Conservation (phyloP, 106 monocot genomes). For the Narthecium ossifragum region DNA sequence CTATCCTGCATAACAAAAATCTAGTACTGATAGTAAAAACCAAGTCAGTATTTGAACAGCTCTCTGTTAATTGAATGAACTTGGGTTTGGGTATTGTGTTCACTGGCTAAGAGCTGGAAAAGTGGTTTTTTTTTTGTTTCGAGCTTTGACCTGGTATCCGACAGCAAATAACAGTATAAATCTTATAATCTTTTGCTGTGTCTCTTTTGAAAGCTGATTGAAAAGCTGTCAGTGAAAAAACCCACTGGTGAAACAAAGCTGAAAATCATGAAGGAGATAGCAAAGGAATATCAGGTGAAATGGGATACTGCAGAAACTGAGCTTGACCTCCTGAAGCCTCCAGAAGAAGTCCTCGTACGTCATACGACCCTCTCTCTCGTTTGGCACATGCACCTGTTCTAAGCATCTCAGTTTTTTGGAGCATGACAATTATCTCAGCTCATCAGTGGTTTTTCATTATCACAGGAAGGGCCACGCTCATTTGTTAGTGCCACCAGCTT, state of each 20-base stretch:
- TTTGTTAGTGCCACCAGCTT: slow-evolving; percentile 57
- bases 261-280: slow-evolving; percentile 91
- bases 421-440: neutral
- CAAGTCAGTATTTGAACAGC: too few relatives aligned
- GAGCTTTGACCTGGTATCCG: too few relatives aligned
- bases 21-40: too few relatives aligned
- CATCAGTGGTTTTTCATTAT: neutral
- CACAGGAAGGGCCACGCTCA: slow-evolving; percentile 55
- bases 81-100: too few relatives aligned
- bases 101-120: too few relatives aligned
- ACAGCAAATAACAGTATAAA: too few relatives aligned
- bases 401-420: neutral
- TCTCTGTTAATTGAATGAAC: too few relatives aligned
- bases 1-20: too few relatives aligned
- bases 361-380: neutral
- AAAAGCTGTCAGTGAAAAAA: slow-evolving; percentile 78
- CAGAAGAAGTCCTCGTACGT: slow-evolving; percentile 55
- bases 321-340: slow-evolving; percentile 81
- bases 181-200: too few relatives aligned
- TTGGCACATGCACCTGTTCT: neutral
- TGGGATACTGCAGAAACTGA: slow-evolving; percentile 78
- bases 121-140: too few relatives aligned
- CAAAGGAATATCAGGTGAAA: slow-evolving; percentile 69
- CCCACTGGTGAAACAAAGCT: slow-evolving; percentile 75
- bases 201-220: slow-evolving; percentile 56